Conservation (phyloP, 2,329 filamentous ascomycete genomes). For the Chaetothyriales sp. region DNA sequence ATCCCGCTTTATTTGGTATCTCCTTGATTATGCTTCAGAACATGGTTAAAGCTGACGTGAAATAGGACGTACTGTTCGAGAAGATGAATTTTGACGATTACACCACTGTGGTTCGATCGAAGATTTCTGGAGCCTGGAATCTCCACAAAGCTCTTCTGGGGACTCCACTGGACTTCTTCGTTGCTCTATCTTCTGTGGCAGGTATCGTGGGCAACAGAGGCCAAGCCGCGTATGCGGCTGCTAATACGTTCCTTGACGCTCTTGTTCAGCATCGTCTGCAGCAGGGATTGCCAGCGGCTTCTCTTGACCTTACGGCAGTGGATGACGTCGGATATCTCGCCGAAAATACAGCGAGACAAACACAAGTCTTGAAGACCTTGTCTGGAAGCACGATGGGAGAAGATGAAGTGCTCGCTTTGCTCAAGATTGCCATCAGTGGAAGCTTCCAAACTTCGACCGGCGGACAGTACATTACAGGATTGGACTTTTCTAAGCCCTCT, state of each 20-base stretch:
- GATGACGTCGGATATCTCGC: constrained; percentile 21
- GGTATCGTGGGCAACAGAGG: constrained; percentile 9
- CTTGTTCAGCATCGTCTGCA: constrained; percentile 16
- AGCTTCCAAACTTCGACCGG: neutral
- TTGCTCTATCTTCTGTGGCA: constrained; percentile 7
- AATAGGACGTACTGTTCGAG: constrained; percentile 9
- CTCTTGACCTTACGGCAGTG: constrained; percentile 22
- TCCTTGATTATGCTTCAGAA: neutral
- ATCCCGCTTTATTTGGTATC: neutral
- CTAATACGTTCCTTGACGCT: constrained; percentile 13
- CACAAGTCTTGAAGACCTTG: neutral
- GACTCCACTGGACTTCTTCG: constrained; percentile 22
- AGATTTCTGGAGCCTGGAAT: constrained; percentile 16
- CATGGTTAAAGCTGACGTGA: neutral
- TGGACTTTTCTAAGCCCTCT: neutral
- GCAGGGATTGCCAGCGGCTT: constrained; percentile 16
- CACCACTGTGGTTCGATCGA: constrained; percentile 3
- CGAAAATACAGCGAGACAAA: constrained; percentile 2
- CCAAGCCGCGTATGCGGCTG: constrained; percentile 13
- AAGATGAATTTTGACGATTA: constrained; percentile 11
- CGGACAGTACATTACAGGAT: neutral
- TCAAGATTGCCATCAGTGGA: neutral
- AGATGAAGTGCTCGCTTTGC: neutral
- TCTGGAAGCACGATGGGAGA: neutral
- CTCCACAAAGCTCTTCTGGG: constrained; percentile 11